A percentile compares a stretch with the other conserved stretches of the same genome.
These are phyloP conservation scores for Asterochloris sp. DNA, from an alignment of 139 green algal genomes.

Conservation along the genomic window DNA sequence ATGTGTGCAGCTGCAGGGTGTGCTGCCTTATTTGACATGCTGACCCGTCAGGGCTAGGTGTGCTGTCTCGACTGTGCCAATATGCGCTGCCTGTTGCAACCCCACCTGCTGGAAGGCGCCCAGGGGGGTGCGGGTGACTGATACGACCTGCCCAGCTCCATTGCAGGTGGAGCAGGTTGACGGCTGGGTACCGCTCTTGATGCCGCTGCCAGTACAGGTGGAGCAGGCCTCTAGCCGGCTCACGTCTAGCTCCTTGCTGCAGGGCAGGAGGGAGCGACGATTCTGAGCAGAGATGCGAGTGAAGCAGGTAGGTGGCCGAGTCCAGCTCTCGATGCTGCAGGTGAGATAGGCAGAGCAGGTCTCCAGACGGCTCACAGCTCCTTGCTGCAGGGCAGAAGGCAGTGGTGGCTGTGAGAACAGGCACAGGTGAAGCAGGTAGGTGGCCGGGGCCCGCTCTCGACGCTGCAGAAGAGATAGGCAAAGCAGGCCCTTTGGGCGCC, in stretches of 20 bases:
- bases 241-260: conserved; percentile 85
- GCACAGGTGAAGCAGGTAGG: too few species aligned
- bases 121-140: conserved; percentile 85
- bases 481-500: too few species aligned
- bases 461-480: too few species aligned
- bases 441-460: too few species aligned
- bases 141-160: conserved; percentile 88
- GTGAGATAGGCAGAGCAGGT: too few species aligned
- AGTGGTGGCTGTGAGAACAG: too few species aligned
- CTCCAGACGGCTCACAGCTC: too few species aligned
- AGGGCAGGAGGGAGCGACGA: background rate
- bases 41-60: conserved; percentile 74
- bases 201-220: conserved; percentile 72
- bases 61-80: conserved; percentile 16
- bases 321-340: too few species aligned
- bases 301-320: too few species aligned
- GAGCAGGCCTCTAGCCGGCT: conserved; percentile 72
- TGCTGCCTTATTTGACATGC: conserved; percentile 81
- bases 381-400: too few species aligned
- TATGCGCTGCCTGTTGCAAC: background rate
- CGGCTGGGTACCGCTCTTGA: conserved; percentile 83
- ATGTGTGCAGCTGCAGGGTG: conserved; percentile 65
- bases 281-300: too few species aligned
- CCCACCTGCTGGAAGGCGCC: conserved; percentile 88
- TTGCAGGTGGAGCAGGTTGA: conserved; percentile 82